phyloP scores from a whole-genome alignment of 148 eudicot species.

The Rhododendron ferrugineum region DNA sequence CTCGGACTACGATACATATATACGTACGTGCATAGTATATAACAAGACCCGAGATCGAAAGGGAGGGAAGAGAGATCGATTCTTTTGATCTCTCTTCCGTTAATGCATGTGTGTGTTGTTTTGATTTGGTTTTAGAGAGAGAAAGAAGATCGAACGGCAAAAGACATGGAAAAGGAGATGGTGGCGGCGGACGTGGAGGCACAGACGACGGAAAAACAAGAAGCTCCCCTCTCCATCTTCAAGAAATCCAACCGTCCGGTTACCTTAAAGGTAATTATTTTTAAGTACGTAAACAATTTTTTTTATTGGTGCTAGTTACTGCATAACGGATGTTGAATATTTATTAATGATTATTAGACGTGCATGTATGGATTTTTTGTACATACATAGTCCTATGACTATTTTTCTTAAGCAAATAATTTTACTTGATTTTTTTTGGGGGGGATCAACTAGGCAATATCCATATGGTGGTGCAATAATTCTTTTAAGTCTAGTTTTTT shows the following conservation, averaged over 20 bases:
- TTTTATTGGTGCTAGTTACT: not conserved
- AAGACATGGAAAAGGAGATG: not conserved
- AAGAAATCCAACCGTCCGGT: slow-evolving; percentile 14
- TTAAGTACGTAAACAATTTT: not conserved
- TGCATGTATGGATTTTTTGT: not conserved
- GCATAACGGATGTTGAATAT: not conserved
- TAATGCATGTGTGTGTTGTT: not conserved
- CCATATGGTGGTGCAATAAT: no score
- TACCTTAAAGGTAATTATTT: slow-evolving; percentile 11
- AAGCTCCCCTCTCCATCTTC: not conserved
- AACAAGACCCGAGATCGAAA: not conserved
- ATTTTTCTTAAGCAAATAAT: not conserved
- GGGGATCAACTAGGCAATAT: no score
- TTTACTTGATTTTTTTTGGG: not conserved
- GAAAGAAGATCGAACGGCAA: not conserved
- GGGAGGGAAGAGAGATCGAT: not conserved
- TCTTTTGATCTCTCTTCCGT: not conserved
- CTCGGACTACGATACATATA: not conserved
- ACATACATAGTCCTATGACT: no score
- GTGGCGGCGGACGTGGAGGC: slow-evolving; percentile 10
- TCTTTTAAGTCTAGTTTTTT: not conserved
- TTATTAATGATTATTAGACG: no score
- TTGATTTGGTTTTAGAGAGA: not conserved
- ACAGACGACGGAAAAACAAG: not conserved
- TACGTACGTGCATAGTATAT: not conserved